A percentile compares a stretch with the other conserved stretches of the same genome.
phyloP scores from a whole-genome alignment of 257 asterid genomes.

The Solanum commersonii region DNA sequence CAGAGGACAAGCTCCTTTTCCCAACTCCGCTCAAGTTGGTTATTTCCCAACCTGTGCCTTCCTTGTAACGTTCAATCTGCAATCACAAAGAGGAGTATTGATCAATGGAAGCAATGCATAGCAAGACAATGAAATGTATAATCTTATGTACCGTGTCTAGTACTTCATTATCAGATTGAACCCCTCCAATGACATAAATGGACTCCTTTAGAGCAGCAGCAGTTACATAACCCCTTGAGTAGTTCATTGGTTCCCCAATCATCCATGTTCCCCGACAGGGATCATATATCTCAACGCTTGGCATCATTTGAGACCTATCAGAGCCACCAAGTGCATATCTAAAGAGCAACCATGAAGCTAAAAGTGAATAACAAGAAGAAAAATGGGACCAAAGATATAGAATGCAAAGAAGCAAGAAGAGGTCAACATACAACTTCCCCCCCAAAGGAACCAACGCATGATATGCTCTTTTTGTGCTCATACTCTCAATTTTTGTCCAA shows the following conservation, averaged over 20 bases:
- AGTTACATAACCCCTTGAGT: conserved; percentile 45
- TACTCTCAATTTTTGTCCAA: conserved; percentile 52
- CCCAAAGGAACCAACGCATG: conserved; percentile 52
- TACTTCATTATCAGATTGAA: conserved; percentile 14
- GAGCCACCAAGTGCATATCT: conserved; percentile 74
- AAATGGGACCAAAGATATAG: not conserved
- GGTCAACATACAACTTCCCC: conserved; percentile 50
- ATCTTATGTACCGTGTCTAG: conserved; percentile 32
- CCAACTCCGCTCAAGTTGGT: conserved; percentile 37
- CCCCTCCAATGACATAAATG: conserved; percentile 66
- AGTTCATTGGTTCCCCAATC: conserved; percentile 44
- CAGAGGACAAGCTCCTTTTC: conserved; percentile 47
- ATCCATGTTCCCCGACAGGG: conserved; percentile 63
- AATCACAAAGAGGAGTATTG: not conserved
- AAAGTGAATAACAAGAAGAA: not conserved
- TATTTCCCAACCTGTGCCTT: conserved; percentile 63
- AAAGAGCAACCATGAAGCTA: not conserved
- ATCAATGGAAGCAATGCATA: not conserved
- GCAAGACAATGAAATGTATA: not conserved
- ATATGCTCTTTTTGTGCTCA: conserved; percentile 53
- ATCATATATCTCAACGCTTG: conserved; percentile 59
- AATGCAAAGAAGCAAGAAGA: not conserved
- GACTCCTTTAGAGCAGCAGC: conserved; percentile 46
- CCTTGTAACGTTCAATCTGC: conserved; percentile 67
- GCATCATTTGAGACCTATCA: conserved; percentile 38